These are phyloP conservation scores for Scenedesmus sp. DNA, from an alignment of 163 green algal genomes.

Conservation along the genomic window DNA sequence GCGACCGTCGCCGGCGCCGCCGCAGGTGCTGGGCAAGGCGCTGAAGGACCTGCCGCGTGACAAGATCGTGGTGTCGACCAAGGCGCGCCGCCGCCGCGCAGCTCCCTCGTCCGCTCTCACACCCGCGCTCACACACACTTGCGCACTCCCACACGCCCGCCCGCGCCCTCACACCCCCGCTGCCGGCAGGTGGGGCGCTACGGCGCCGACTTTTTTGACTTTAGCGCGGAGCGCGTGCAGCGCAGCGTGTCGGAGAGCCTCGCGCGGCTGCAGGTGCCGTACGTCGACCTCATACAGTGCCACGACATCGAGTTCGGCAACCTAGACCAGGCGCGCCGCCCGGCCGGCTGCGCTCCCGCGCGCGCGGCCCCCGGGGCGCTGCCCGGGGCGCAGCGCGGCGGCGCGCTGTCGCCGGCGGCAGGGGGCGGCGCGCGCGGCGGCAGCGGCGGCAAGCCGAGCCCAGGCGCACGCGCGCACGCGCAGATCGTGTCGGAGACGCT, in stretches of 20 bases:
- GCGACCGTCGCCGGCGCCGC: too few relatives aligned
- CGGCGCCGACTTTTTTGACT: slow-evolving; percentile 81
- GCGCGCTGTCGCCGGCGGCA: too few relatives aligned
- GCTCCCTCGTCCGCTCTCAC: too few relatives aligned
- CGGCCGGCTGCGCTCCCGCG: too few relatives aligned
- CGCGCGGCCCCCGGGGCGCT: too few relatives aligned
- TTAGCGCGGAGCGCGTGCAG: slow-evolving; percentile 80
- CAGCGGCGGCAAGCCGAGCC: neutral
- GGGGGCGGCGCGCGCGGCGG: too few relatives aligned
- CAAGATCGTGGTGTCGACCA: slow-evolving; percentile 88
- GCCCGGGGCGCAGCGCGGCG: too few relatives aligned
- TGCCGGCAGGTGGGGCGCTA: slow-evolving; percentile 85
- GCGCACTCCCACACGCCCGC: neutral
- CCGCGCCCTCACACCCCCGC: neutral
- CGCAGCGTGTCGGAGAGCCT: slow-evolving; percentile 82
- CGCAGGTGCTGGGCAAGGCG: slow-evolving; percentile 81
- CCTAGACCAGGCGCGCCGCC: slow-evolving; percentile 80
- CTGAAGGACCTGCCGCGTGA: slow-evolving; percentile 82
- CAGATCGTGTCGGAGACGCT: slow-evolving; percentile 94
- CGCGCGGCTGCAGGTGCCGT: slow-evolving; percentile 76
- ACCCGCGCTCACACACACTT: too few relatives aligned
- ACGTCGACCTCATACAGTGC: slow-evolving; percentile 94
- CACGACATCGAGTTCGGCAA: slow-evolving; percentile 96
- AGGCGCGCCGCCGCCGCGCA: slow-evolving; percentile 58
- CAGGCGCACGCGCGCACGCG: neutral